Percentiles rank a stretch among this genome's conserved stretches.
phyloP scores from a whole-genome alignment of 345 rosid species.

The Pseudoturritis turrita region DNA sequence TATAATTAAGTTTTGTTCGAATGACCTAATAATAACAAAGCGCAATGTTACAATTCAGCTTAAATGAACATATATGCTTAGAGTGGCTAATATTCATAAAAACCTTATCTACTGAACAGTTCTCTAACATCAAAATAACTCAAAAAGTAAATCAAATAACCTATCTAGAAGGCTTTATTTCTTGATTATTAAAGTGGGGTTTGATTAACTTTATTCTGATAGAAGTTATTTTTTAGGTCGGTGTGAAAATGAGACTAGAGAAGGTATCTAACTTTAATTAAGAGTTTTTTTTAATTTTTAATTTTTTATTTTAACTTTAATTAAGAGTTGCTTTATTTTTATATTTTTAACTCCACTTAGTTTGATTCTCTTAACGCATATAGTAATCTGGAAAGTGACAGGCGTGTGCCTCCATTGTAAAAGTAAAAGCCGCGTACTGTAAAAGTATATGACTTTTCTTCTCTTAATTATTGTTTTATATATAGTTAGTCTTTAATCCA shows the following conservation, averaged over 20 bases:
- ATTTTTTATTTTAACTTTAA: no score
- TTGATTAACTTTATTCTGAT: neutral
- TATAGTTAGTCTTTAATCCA: neutral
- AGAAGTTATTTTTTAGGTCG: neutral
- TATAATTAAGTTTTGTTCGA: neutral
- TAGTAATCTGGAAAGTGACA: constrained; percentile 3
- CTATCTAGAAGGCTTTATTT: constrained; percentile 19
- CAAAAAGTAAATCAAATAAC: neutral
- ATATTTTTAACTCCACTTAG: neutral
- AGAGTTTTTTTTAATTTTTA: no score
- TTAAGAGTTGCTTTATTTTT: neutral
- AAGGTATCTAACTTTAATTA: constrained; percentile 24
- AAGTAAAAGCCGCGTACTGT: constrained; percentile 21
- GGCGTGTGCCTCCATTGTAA: constrained; percentile 13
- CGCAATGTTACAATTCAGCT: neutral
- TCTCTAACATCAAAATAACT: neutral
- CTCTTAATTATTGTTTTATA: neutral
- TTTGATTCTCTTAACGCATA: neutral
- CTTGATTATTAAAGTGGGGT: no score
- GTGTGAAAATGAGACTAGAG: constrained; percentile 27
- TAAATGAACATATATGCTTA: neutral
- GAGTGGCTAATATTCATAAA: neutral
- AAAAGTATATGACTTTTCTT: constrained; percentile 19
- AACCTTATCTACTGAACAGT: neutral
- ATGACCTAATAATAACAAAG: neutral